Evolutionary conservation across 2,329 filamentous ascomycete genomes (phyloP).

Genomic region (Fusarium sp.): DNA sequence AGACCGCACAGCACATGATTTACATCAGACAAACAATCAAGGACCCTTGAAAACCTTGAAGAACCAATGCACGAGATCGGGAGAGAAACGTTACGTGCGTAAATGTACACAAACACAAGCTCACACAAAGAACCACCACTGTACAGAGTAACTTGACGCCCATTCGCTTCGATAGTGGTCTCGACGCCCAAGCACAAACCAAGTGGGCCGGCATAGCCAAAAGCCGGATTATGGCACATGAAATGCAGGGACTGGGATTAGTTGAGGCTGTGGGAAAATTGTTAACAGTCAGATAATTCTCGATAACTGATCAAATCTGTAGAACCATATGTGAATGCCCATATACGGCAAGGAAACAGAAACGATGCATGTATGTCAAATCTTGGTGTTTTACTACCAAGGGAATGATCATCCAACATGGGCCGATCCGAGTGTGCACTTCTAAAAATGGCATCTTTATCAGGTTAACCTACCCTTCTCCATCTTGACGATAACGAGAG

Average conservation of each 20-base stretch:
- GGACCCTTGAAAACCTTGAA: background rate
- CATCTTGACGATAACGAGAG: slow-evolving; percentile 12
- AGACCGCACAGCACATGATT: slow-evolving; percentile 25
- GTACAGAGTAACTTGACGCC: background rate
- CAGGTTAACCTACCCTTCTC: slow-evolving; percentile 3
- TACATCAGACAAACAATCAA: background rate
- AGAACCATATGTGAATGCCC: background rate
- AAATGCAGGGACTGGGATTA: slow-evolving; percentile 30
- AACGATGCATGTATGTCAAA: background rate
- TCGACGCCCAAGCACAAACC: slow-evolving; percentile 35
- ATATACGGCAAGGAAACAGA: background rate
- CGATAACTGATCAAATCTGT: background rate
- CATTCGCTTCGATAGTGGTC: slow-evolving; percentile 5
- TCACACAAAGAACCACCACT: slow-evolving; percentile 3
- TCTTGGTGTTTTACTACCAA: background rate
- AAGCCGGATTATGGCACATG: slow-evolving; percentile 37
- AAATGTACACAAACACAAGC: background rate
- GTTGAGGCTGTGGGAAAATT: slow-evolving; percentile 2
- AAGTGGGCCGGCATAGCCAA: slow-evolving; percentile 35
- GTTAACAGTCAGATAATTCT: slow-evolving; percentile 7
- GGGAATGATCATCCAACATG: slow-evolving; percentile 3
- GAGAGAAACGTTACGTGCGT: slow-evolving; percentile 14
- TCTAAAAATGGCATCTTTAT: slow-evolving; percentile 8
- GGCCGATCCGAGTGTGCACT: background rate
- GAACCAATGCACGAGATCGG: slow-evolving; percentile 8